Percentiles rank a stretch among this genome's conserved stretches.
Evolutionary conservation across 805 yeast genomes (phyloP).

Genomic region (Candida xiaguanensis): DNA sequence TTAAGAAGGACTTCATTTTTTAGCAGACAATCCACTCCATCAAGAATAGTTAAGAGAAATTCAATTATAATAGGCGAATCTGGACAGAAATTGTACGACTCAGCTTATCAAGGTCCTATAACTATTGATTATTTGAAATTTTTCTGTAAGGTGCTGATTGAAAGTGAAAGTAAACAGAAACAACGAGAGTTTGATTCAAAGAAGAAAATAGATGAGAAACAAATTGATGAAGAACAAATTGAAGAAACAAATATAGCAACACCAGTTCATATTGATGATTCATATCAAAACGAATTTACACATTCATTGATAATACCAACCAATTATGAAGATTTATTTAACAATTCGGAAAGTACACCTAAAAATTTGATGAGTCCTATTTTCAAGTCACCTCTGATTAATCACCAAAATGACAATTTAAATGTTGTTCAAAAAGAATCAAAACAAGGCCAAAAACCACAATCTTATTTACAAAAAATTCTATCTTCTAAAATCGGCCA

Average conservation of each 20-base stretch:
- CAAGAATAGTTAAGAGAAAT: conserved; percentile 17
- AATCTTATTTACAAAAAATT: conserved; percentile 31
- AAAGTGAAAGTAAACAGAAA: conserved; percentile 2
- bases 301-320: conserved; percentile 29
- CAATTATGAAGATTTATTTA: conserved; percentile 4
- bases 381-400: neutral
- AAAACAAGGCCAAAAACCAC: conserved; percentile 5
- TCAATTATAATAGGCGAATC: conserved; percentile 20
- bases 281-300: conserved; percentile 17
- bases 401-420: neutral
- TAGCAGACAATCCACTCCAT: conserved; percentile 1
- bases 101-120: conserved; percentile 32
- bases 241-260: conserved; percentile 9
- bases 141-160: conserved; percentile 26
- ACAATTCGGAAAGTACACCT: neutral
- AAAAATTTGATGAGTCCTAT: conserved; percentile 1
- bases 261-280: conserved; percentile 6
- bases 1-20: neutral
- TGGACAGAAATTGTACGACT: conserved; percentile 24
- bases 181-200: neutral
- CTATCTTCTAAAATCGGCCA: conserved; percentile 15
- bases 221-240: conserved; percentile 8
- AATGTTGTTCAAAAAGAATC: neutral
- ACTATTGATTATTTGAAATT: conserved; percentile 35
- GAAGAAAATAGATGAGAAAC: conserved; percentile 8